Conservation (phyloP, 805 yeast genomes). For the Suhomyces faveliae region DNA sequence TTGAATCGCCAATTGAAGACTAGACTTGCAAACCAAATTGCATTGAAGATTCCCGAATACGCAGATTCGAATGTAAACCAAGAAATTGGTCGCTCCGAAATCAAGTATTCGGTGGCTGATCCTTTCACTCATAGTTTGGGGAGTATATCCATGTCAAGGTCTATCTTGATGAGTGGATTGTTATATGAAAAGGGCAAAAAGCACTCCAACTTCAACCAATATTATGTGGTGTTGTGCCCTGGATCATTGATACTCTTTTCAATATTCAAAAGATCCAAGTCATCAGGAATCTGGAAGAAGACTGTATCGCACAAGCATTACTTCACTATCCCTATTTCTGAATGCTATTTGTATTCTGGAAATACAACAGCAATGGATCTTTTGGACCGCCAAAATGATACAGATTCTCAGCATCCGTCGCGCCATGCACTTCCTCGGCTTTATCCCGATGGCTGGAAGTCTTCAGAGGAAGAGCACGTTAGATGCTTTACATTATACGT, state of each 20-base stretch:
- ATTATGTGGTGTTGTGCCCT: slow-evolving; percentile 65
- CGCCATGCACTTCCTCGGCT: slow-evolving; percentile 63
- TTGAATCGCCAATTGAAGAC: slow-evolving; percentile 31
- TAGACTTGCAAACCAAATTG: slow-evolving; percentile 45
- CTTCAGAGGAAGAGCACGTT: slow-evolving; percentile 71
- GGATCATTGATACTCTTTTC: slow-evolving; percentile 63
- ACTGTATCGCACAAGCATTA: slow-evolving; percentile 50
- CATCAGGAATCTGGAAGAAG: slow-evolving; percentile 46
- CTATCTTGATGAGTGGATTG: slow-evolving; percentile 62
- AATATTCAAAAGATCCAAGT: slow-evolving; percentile 45
- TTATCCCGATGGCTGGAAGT: slow-evolving; percentile 80
- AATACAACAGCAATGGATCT: slow-evolving; percentile 56
- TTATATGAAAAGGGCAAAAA: slow-evolving; percentile 69
- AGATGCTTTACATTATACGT: slow-evolving; percentile 86
- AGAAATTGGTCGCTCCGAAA: slow-evolving; percentile 16
- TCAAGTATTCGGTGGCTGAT: slow-evolving; percentile 46
- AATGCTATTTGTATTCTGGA: slow-evolving; percentile 78
- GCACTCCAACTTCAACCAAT: slow-evolving; percentile 62
- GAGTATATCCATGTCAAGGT: slow-evolving; percentile 55
- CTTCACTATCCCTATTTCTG: slow-evolving; percentile 58
- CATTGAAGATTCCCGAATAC: slow-evolving; percentile 52
- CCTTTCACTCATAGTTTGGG: slow-evolving; percentile 54
- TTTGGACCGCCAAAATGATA: slow-evolving; percentile 43
- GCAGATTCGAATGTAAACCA: slow-evolving; percentile 54
- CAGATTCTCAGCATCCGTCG: slow-evolving; percentile 52